Evolutionary conservation across 257 asterid species (phyloP).

Genomic region (Solanum ahanhuiri): DNA sequence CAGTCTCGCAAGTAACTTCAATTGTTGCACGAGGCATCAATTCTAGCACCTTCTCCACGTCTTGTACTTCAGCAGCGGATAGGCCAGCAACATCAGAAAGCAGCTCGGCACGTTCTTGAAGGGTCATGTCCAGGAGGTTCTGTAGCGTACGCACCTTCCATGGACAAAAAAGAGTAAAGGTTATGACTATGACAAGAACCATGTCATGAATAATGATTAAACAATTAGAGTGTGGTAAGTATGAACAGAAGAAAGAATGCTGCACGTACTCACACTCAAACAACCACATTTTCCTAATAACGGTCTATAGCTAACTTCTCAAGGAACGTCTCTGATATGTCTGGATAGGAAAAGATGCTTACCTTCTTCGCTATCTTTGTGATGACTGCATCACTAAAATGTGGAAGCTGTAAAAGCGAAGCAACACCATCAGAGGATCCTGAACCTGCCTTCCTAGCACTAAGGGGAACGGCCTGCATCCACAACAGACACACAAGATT

Average conservation of each 20-base stretch:
- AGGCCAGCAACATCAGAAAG: conserved; percentile 52
- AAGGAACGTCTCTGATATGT: not conserved
- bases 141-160: conserved; percentile 54
- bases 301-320: not conserved
- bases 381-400: conserved; percentile 59
- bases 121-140: conserved; percentile 45
- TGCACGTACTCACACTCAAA: not conserved
- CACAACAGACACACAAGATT: not conserved
- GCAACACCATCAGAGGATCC: conserved; percentile 59
- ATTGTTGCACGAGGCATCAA: conserved; percentile 53
- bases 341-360: not conserved
- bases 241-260: not conserved
- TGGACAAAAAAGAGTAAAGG: not conserved
- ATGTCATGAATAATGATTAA: not conserved
- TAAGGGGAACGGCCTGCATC: conserved; percentile 79
- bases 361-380: conserved; percentile 69
- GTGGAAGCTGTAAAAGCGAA: conserved; percentile 90
- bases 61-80: conserved; percentile 43
- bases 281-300: not conserved
- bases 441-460: conserved; percentile 69
- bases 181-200: not conserved
- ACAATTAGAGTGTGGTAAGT: not conserved
- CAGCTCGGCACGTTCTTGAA: conserved; percentile 50
- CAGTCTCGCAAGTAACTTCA: conserved; percentile 72
- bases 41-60: conserved; percentile 71